Percentiles rank a stretch among this genome's conserved stretches.
phyloP scores from a whole-genome alignment of 2,329 filamentous ascomycete species.

The Fusarium nodosum region DNA sequence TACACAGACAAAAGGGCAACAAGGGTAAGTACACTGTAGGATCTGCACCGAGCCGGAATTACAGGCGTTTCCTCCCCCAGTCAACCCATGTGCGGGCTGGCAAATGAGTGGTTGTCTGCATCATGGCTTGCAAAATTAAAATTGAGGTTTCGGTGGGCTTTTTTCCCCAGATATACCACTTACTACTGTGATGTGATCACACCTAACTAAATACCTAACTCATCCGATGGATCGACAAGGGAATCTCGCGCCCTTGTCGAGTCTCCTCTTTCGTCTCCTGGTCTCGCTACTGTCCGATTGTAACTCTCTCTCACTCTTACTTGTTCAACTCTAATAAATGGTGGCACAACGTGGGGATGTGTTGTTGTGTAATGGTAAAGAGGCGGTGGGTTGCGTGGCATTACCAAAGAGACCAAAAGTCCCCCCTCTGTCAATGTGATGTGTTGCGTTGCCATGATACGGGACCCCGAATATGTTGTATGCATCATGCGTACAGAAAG shows the following conservation, averaged over 20 bases:
- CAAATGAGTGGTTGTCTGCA: constrained; percentile 49
- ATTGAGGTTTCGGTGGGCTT: constrained; percentile 47
- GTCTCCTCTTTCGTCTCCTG: constrained; percentile 13
- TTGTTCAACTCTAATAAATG: constrained; percentile 17
- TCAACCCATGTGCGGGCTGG: constrained; percentile 42
- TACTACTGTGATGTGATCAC: constrained; percentile 1
- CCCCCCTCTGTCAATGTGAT: not conserved
- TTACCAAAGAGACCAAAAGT: constrained; percentile 4
- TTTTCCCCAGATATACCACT: constrained; percentile 48
- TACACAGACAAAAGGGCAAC: constrained; percentile 4
- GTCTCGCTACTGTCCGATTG: constrained; percentile 30
- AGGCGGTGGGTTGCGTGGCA: constrained; percentile 29
- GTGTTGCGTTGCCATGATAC: constrained; percentile 34
- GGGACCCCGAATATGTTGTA: constrained; percentile 13
- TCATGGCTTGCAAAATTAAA: constrained; percentile 53
- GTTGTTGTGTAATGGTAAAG: constrained; percentile 20
- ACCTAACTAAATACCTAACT: constrained; percentile 10
- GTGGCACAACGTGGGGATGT: constrained; percentile 30
- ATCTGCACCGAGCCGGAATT: constrained; percentile 48
- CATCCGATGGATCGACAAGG: constrained; percentile 43
- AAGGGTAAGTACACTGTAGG: constrained; percentile 12
- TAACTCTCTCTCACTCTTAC: constrained; percentile 20
- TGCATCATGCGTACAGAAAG: constrained; percentile 34
- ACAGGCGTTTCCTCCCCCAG: constrained; percentile 38
- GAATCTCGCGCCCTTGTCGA: constrained; percentile 19